Base-by-base conservation (phyloP, 2,329 filamentous ascomycete species). In the Neofusicoccum cordaticola region DNA sequence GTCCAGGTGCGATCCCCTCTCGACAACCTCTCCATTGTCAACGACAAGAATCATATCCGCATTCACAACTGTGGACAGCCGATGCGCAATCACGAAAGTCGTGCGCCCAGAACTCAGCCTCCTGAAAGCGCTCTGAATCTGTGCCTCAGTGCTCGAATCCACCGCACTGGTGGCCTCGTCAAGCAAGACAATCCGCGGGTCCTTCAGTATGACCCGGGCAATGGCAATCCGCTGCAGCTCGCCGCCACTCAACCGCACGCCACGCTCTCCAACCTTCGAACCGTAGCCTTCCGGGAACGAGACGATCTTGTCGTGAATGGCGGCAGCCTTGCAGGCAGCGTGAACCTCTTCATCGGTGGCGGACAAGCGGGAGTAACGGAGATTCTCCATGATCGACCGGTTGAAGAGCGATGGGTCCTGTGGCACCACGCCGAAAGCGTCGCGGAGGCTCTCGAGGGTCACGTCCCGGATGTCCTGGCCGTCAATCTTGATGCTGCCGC, bases 151-250 rank as follows among this genome's bases (percentile, higher is more conserved):
- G 13, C 81, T 78, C 0, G 85, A 82, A 68, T 87, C 85, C 42
- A 87, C 83, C 13, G 89, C 88, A 65, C 86, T 90, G 0, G 90
- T 93, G 1, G 91, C 90, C 75, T 94, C 90, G 71, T 95, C 90
- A 7, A 95, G 79, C 5, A 93, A 84, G 2, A 93, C 77, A 1
- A 93, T 85, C 0, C 81, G 78, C 0, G 90, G 90, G 58, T 86
- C 80, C 51, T 88, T 86, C 62, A 92, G 82, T 34, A 92, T 87
- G 11, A 88, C 88, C 7, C 90, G 82, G 0, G 90, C 90, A 67
- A 93, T 92, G 2, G 90, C 88, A 27, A 96, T 84, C 4, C 92
- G 86, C 74, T 96, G 92, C n/a, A 91, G 86, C 74, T 96, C 92
- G 0, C 92, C 92, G n/a, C 91, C 90, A 11, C 89, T 92, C 1